A percentile compares a stretch with the other conserved stretches of the same genome.
These are phyloP conservation scores for Tetratostichococcus sp. DNA, from an alignment of 139 green algal species.

Conservation along the genomic window DNA sequence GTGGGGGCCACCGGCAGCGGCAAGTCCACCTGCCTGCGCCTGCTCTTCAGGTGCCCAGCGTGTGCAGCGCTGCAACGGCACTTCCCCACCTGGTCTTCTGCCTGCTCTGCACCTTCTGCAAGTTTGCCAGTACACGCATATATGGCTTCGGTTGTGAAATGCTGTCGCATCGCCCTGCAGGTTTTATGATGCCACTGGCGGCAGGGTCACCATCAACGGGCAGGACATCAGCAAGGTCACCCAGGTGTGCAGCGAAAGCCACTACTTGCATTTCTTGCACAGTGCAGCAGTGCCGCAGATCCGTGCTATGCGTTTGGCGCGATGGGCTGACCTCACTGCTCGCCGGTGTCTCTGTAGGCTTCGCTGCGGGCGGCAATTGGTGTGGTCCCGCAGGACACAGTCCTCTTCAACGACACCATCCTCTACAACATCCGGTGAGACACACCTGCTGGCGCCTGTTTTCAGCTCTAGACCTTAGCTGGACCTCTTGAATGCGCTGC, in stretches of 20 bases:
- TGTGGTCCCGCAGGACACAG: constrained; percentile 70
- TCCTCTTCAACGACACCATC: constrained; percentile 91
- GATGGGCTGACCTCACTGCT: no score
- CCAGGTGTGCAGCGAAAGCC: constrained; percentile 40
- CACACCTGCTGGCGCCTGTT: no score
- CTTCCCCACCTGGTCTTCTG: not conserved
- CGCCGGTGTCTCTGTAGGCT: no score
- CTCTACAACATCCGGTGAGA: constrained; percentile 72
- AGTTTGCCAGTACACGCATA: no score
- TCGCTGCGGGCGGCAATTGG: constrained; percentile 10
- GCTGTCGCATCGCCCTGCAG: no score
- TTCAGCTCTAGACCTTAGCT: no score
- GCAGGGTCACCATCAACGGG: constrained; percentile 69
- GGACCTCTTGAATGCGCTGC: no score
- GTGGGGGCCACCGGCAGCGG: constrained; percentile 71
- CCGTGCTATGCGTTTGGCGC: no score
- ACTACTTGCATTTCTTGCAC: constrained; percentile 44
- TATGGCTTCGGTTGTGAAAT: no score
- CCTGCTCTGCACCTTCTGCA: constrained; percentile 2
- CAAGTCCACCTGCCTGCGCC: constrained; percentile 83
- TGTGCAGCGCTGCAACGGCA: no score
- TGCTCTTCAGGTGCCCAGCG: constrained; percentile 74
- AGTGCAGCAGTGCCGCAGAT: constrained; percentile 32
- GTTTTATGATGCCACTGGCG: constrained; percentile 78
- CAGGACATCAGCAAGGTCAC: constrained; percentile 69